These are phyloP conservation scores for Niveomyces coronatus DNA, from an alignment of 2,329 filamentous ascomycete genomes.

Conservation along the genomic window DNA sequence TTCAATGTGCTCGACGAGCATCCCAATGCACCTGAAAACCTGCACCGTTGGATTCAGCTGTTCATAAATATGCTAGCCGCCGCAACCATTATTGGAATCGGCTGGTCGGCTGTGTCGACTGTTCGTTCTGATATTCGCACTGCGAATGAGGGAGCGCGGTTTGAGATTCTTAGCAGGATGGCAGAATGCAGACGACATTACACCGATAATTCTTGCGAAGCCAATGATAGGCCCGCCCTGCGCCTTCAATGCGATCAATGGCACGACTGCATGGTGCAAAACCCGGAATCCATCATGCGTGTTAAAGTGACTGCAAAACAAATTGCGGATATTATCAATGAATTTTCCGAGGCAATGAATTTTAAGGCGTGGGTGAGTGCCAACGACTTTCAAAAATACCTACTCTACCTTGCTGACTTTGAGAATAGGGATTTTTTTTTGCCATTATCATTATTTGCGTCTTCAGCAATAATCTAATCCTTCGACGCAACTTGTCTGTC, in stretches of 20 bases:
- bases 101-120: constrained; percentile 59
- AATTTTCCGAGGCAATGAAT: constrained; percentile 82
- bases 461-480: constrained; percentile 39
- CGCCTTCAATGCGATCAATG: constrained; percentile 65
- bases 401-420: too few relatives aligned
- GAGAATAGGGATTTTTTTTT: constrained; percentile 44
- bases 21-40: constrained; percentile 47
- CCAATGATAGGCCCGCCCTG: constrained; percentile 59
- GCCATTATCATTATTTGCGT: constrained; percentile 37
- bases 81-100: constrained; percentile 47
- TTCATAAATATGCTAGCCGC: constrained; percentile 55
- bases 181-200: constrained; percentile 64
- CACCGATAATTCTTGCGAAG: constrained; percentile 62
- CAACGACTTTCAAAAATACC: too few relatives aligned
- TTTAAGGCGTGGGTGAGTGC: constrained; percentile 61
- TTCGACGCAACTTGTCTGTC: constrained; percentile 26
- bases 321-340: constrained; percentile 86
- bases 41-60: constrained; percentile 49
- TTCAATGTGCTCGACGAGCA: constrained; percentile 45
- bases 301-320: constrained; percentile 77
- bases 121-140: constrained; percentile 66
- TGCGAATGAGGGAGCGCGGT: constrained; percentile 58
- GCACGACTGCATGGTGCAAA: constrained; percentile 79
- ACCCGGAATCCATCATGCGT: constrained; percentile 66
- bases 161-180: constrained; percentile 62